phyloP scores from a whole-genome alignment of 192 early-diverging fungal species.

The Gonapodya prolifera region DNA sequence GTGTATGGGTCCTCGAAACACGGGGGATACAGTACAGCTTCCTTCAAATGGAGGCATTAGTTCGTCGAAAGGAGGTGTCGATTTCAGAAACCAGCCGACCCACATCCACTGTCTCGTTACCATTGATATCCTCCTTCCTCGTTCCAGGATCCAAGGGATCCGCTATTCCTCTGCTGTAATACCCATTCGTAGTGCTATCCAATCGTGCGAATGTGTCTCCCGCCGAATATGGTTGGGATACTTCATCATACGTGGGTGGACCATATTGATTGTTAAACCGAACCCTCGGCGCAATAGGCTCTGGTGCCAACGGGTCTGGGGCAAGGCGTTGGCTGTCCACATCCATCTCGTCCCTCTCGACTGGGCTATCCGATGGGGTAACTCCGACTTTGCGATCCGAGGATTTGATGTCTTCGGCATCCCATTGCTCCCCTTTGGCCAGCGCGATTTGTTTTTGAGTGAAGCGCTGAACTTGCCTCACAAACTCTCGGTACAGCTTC shows the following conservation, averaged over 20 bases:
- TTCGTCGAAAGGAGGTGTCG: too few relatives aligned
- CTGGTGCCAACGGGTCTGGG: not conserved
- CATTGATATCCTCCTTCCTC: not conserved
- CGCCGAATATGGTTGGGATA: too few relatives aligned
- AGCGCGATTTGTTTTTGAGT: not conserved
- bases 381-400: too few relatives aligned
- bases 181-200: too few relatives aligned
- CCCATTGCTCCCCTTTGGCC: not conserved
- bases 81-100: not conserved
- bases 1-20: not conserved
- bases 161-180: not conserved
- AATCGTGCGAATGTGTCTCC: too few relatives aligned
- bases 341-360: not conserved
- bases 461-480: not conserved
- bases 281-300: too few relatives aligned
- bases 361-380: not conserved
- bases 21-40: not conserved
- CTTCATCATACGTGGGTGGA: not conserved
- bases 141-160: not conserved
- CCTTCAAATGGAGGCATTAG: not conserved
- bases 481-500: not conserved
- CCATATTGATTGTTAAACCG: not conserved
- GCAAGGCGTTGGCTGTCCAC: not conserved
- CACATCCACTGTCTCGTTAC: not conserved
- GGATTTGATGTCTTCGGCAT: not conserved